Evolutionary conservation across 1,139 yeast genomes (phyloP).

Genomic region (Nakaseomyces delphensis): DNA sequence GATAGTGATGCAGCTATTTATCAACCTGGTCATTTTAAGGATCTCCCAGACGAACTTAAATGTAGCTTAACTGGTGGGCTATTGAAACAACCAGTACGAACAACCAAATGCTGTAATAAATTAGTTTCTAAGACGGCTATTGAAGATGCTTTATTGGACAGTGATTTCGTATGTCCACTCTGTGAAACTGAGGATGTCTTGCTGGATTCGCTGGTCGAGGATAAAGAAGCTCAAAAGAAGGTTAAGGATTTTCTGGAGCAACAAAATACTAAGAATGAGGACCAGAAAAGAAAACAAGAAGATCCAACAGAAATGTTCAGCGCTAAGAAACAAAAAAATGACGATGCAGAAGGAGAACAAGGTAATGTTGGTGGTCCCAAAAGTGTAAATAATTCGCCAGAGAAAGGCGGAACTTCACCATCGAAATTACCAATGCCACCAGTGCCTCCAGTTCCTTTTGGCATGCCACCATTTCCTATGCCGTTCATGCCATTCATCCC

Average conservation of each 20-base stretch:
- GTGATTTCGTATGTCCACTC: constrained; percentile 85
- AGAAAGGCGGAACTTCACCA: neutral
- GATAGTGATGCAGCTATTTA: constrained; percentile 39
- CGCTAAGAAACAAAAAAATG: constrained; percentile 10
- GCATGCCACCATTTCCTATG: constrained; percentile 24
- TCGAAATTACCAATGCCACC: constrained; percentile 16
- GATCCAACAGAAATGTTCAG: neutral
- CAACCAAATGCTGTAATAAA: constrained; percentile 65
- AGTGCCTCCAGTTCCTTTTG: constrained; percentile 18
- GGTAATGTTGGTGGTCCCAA: neutral
- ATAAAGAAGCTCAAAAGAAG: constrained; percentile 48
- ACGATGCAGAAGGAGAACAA: constrained; percentile 1
- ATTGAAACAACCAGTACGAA: constrained; percentile 66
- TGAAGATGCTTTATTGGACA: constrained; percentile 67
- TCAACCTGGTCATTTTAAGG: constrained; percentile 26
- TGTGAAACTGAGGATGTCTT: constrained; percentile 69
- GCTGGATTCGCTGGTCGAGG: constrained; percentile 60
- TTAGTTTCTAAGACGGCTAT: constrained; percentile 52
- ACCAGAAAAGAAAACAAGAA: constrained; percentile 5
- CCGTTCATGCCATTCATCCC: constrained; percentile 18
- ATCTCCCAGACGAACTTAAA: constrained; percentile 39
- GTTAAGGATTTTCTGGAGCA: constrained; percentile 45
- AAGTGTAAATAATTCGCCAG: neutral
- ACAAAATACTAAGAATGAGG: constrained; percentile 27
- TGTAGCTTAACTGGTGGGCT: constrained; percentile 55